Conservation (phyloP, 768 basidiomycete genomes). For the Tricholoma sp. region DNA sequence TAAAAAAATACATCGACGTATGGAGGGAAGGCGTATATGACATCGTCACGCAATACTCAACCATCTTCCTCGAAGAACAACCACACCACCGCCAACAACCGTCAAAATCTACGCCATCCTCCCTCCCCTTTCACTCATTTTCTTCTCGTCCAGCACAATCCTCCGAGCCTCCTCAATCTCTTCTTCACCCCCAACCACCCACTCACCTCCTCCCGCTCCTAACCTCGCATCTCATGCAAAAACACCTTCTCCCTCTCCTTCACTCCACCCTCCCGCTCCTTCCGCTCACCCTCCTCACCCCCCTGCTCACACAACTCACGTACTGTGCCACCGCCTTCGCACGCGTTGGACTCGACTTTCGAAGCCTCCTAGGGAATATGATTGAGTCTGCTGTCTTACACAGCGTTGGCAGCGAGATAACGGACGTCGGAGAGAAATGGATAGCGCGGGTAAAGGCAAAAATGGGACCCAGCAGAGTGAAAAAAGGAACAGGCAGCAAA, state of each 20-base stretch:
- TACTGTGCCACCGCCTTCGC: constrained; percentile 92
- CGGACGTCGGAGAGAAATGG: constrained; percentile 2
- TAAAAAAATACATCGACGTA: constrained; percentile 83
- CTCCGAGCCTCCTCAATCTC: neutral
- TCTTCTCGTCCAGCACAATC: constrained; percentile 1
- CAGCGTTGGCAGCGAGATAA: constrained; percentile 50
- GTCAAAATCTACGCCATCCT: constrained; percentile 5
- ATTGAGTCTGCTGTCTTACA: constrained; percentile 59
- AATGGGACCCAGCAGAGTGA: neutral
- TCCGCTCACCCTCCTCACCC: constrained; percentile 61
- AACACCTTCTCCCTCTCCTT: constrained; percentile 66
- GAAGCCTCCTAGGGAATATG: constrained; percentile 56
- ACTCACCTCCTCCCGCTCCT: constrained; percentile 60
- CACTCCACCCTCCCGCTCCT: constrained; percentile 55
- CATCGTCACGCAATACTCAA: constrained; percentile 81
- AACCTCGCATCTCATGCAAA: constrained; percentile 47
- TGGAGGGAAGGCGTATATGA: constrained; percentile 95
- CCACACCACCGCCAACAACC: constrained; percentile 24
- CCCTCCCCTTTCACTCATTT: neutral
- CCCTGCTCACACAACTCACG: constrained; percentile 86
- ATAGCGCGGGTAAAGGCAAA: neutral
- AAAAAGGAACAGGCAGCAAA: constrained; percentile 3
- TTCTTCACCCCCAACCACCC: constrained; percentile 3
- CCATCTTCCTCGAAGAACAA: constrained; percentile 79
- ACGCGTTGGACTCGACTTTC: constrained; percentile 90